Conservation (phyloP, 108 stramenopile species). For the Fragilariopsis cylindrus region DNA sequence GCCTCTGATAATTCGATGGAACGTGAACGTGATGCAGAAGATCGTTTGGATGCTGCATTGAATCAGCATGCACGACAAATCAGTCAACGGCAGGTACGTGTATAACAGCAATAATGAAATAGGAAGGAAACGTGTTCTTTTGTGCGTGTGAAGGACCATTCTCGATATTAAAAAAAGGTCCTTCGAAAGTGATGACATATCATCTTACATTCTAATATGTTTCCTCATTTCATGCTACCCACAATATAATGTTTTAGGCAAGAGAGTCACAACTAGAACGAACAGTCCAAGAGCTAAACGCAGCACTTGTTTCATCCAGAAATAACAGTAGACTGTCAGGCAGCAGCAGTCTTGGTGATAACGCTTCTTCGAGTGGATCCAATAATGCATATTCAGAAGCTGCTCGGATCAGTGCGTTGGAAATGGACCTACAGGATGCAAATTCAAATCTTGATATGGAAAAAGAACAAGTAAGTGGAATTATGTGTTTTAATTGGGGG, state of each 20-base stretch:
- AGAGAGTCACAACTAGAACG: conserved; percentile 80
- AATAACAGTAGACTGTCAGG: conserved; percentile 16
- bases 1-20: conserved; percentile 66
- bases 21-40: conserved; percentile 78
- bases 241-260: conserved; percentile 21
- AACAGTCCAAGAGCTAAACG: conserved; percentile 77
- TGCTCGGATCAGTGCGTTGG: conserved; percentile 41
- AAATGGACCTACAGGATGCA: conserved; percentile 59
- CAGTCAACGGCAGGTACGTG: conserved; percentile 57
- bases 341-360: not conserved
- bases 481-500: not conserved
- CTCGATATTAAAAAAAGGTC: not conserved
- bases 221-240: not conserved
- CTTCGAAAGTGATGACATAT: not conserved
- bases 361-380: not conserved
- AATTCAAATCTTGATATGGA: conserved; percentile 59
- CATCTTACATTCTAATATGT: not conserved
- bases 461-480: conserved; percentile 46
- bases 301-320: conserved; percentile 62
- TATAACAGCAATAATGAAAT: not conserved
- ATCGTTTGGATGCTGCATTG: conserved; percentile 68
- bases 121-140: not conserved
- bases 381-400: not conserved
- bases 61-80: conserved; percentile 79
- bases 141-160: not conserved